These are phyloP conservation scores for Colletotrichum chlorophyti DNA, from an alignment of 2,329 filamentous ascomycete species.

Conservation along the genomic window DNA sequence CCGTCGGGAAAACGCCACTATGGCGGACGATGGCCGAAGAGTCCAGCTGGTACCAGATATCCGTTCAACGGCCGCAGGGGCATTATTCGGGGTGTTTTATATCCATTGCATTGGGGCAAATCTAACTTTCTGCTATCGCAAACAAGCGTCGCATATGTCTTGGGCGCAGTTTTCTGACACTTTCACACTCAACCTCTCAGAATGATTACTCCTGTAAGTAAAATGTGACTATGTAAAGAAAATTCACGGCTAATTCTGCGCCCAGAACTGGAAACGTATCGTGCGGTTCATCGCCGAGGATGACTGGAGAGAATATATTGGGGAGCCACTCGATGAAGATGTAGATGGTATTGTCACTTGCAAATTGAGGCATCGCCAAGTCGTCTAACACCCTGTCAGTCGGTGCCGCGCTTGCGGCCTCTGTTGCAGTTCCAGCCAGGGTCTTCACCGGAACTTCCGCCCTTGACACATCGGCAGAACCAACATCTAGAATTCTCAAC, in stretches of 20 bases:
- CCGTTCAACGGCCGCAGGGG: background rate
- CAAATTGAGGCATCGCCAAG: background rate
- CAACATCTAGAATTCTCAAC: constrained; percentile 37
- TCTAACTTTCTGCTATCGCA: background rate
- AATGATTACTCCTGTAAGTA: constrained; percentile 20
- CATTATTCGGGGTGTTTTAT: constrained; percentile 1
- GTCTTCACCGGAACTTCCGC: constrained; percentile 31
- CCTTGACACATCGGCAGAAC: constrained; percentile 35
- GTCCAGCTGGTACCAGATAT: background rate
- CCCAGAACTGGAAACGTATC: constrained; percentile 32
- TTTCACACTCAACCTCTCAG: background rate
- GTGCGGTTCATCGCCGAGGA: constrained; percentile 35
- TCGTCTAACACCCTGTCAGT: constrained; percentile 17
- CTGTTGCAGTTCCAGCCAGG: constrained; percentile 26
- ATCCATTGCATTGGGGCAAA: background rate
- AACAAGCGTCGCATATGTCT: background rate
- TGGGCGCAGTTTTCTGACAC: background rate
- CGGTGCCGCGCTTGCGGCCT: constrained; percentile 31
- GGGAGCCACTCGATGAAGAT: constrained; percentile 32
- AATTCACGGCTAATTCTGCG: background rate
- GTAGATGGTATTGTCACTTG: constrained; percentile 30
- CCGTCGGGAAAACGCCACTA: constrained; percentile 6
- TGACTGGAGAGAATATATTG: constrained; percentile 33
- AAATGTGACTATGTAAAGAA: too few species aligned
- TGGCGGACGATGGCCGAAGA: constrained; percentile 5